A percentile compares a stretch with the other conserved stretches of the same genome.
Conservation (phyloP, 257 asterid genomes). For the Solanum neorickii region DNA sequence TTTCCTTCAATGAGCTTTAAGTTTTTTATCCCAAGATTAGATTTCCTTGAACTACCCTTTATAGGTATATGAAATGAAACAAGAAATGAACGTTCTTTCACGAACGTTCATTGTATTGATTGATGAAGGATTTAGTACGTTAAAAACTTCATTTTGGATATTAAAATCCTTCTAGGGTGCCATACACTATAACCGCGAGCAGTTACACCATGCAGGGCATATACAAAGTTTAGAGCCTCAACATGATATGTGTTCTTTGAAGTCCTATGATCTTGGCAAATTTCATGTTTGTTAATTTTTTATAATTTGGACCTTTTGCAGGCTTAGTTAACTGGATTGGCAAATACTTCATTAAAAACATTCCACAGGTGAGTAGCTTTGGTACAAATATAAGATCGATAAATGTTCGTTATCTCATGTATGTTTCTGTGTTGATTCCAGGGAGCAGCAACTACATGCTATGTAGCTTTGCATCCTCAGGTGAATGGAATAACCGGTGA, state of each 20-base stretch:
- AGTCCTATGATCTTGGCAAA: not conserved
- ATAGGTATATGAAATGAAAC: not conserved
- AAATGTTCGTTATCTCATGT: not conserved
- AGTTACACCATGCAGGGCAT: not conserved
- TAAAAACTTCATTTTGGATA: not conserved
- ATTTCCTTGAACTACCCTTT: not conserved
- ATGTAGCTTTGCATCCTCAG: constrained; percentile 28
- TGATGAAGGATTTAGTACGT: not conserved
- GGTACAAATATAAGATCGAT: not conserved
- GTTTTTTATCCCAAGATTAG: not conserved
- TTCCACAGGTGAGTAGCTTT: not conserved
- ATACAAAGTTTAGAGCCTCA: not conserved
- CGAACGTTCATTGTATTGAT: not conserved
- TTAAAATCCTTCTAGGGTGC: not conserved
- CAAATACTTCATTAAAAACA: not conserved
- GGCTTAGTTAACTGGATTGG: constrained; percentile 4
- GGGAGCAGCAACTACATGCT: constrained; percentile 38
- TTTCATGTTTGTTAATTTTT: not conserved
- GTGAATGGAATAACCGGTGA: constrained; percentile 24
- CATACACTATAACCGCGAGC: not conserved
- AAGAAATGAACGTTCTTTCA: not conserved
- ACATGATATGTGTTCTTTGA: not conserved
- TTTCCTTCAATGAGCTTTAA: not conserved
- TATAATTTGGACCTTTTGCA: not conserved
- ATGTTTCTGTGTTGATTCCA: not conserved